Base-by-base conservation (phyloP, 176 grass and related monocot species). In the Typha latifolia region DNA sequence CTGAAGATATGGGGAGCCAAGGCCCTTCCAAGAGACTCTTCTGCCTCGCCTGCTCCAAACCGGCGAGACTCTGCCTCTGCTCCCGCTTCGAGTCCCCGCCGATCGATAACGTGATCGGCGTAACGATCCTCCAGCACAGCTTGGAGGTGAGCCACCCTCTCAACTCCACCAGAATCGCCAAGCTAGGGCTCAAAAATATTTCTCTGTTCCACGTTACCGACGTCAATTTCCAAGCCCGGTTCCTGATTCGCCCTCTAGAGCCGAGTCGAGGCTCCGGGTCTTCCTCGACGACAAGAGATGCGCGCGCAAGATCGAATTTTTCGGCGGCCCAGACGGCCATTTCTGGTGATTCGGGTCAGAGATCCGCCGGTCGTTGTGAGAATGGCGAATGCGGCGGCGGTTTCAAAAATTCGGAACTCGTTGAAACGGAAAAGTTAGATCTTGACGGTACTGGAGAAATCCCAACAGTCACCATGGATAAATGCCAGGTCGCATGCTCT, bases 101-200 rank as follows among this genome's bases (percentile, higher is more conserved):
- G 56, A 78, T 89, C 31, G 80, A 89, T 56, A 96, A 69, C 48
- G 57, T 82, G 22, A 75, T 91, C 74, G 75, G 80, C 52, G 82
- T 96, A 55, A 89, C 92, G 56, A 75, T 96, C 5, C 85, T 96
- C 51, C 92, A 89, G 78, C 92, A 96, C 77, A 69, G 70, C 1
- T 81, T 80, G 83, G 92, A 96, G 78, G 77, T 50, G 51, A 67
- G 79, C 20, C 92, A 96, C 62, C 92, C 88, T 4, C 92, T 96
- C 48, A 96, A 91, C 73, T 96, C 92, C 34, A 86, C 76, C 22
- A 84, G 88, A 2, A 68, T 96, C 32, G 92, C 82, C n/a, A 80
- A 84, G 67, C 74, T 96, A 32, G 88, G 92, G 18, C 81, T 91
- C 55, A 84, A 75, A 68, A 96, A 96, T 53, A 70, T 96, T 72